Base-by-base conservation (phyloP, 2,329 filamentous ascomycete species). In the Zasmidium cellare region DNA sequence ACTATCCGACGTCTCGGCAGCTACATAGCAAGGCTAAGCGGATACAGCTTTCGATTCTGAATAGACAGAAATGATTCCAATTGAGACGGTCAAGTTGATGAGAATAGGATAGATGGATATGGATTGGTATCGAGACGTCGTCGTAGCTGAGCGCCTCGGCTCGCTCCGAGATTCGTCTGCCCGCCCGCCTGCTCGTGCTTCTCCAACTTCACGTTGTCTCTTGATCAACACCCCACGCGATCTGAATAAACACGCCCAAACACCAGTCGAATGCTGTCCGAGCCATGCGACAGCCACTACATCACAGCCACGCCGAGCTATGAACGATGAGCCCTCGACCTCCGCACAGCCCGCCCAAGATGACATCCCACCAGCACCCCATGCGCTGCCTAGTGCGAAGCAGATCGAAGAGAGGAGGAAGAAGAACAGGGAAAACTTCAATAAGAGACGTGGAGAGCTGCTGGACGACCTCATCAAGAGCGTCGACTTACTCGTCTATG, bases 401-500 rank as follows among this genome's bases (percentile, higher is more conserved):
- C 53, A 68, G 48, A 46, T 67, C 11, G 61, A 60, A 18, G 66
- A 67, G 57, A 56, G 64, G 25, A 60, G 65, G 44, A 69, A 66
- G 62, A 67, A 66, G 60, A 73, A 74, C 35, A 57, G 71, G 18
- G 65, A 69, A 56, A 66, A 67, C 58, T 74, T 75, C 67, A 72
- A 73, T 25, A 69, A 72, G 23, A 75, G 76, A 55, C 77, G 80
- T 64, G 72, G 74, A 22, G 74, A 75, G 22, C 72, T 81, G 62
- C 77, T 87, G 44, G 81, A 85, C 64, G 78, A 83, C 54, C 69
- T 87, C 51, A 75, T 86, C 59, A 78, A 80, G 56, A 79, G 81
- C 65, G 71, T 87, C 46, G 85, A 87, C 66, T 78, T 84, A 64
- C 67, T 85, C 49, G 79, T 86, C 56, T 87, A 85, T 73, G 81